Evolutionary conservation across 805 yeast genomes (phyloP).

Genomic region (Priceomyces fermenticarens): DNA sequence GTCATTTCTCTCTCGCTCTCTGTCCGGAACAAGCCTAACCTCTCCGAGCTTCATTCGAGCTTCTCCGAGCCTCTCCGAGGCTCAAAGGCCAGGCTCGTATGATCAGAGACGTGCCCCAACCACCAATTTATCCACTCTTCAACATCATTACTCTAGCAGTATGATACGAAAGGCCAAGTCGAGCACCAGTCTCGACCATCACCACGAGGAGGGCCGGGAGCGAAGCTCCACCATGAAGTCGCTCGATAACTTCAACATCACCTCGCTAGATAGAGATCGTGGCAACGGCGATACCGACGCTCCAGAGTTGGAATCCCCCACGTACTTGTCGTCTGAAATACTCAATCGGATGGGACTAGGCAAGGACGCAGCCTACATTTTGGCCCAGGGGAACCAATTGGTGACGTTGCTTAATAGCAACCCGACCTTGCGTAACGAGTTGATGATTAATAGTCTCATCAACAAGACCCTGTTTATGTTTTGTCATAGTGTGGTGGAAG

Average conservation of each 20-base stretch:
- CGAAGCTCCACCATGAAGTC: conserved; percentile 9
- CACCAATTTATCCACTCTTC: too few relatives aligned
- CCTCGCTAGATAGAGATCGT: conserved; percentile 5
- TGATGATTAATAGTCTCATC: conserved; percentile 57
- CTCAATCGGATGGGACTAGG: conserved; percentile 53
- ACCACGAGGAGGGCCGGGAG: neutral
- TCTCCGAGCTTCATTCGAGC: too few relatives aligned
- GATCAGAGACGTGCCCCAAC: too few relatives aligned
- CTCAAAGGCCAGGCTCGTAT: too few relatives aligned
- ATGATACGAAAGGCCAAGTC: conserved; percentile 2
- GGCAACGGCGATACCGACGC: conserved; percentile 1
- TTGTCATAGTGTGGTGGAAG: conserved; percentile 53
- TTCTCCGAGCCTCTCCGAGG: too few relatives aligned
- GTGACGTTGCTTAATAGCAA: conserved; percentile 53
- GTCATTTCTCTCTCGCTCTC: too few relatives aligned
- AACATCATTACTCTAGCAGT: too few relatives aligned
- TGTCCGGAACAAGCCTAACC: too few relatives aligned
- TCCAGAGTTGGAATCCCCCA: conserved; percentile 20
- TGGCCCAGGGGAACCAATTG: conserved; percentile 64
- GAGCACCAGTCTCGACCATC: neutral
- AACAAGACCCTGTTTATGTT: conserved; percentile 59
- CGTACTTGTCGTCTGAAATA: conserved; percentile 65
- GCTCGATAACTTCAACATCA: conserved; percentile 9
- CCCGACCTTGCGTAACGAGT: conserved; percentile 62
- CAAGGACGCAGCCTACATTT: conserved; percentile 47